Base-by-base conservation (phyloP, 2,329 filamentous ascomycete genomes). In the Saccharata proteae region DNA sequence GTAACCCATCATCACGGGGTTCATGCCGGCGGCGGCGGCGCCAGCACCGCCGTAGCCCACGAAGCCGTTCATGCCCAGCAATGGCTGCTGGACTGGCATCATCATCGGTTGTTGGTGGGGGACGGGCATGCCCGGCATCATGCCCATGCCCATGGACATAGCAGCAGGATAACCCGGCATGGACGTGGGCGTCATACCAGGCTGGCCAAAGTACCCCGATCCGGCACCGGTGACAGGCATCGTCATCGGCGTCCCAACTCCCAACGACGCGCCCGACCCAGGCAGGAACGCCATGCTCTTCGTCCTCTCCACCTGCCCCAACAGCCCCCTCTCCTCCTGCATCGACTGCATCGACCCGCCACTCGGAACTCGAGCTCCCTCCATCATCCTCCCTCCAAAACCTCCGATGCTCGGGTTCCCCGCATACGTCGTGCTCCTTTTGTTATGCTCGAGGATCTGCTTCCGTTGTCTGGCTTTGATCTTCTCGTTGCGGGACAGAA, bases 401-500 rank as follows among this genome's bases (percentile, higher is more conserved):
- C 26, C 21, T 20, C 30, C 30, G 26, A 24, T 35, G 16, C 32
- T 26, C 14, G 30, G 16, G 13, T 19, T 23, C 14, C 19, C 19
- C 29, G 44, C 46, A 27, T 46, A 48, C 30, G 47, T 52, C 11
- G 43, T 48, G 4, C 46, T 43, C 15, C 54, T 49, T 27, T 44
- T 38, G 37, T 53, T 48, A 40, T 49, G 37, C 6, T 54, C 48
- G 8, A 54, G 35, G 24, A 58, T 44, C 16, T 56, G 43, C 3
- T 46, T 45, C 37, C 55, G 54, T 5, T 47, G 43, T 24, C 49
- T 51, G 17, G 57, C 52, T 35, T 59, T 48, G 12, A 49, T 51
- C 13, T 52, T 28, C 26, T 54, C 52, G 27, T 51, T 54, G 29
- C 50, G 41, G 26, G 56, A 54, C 6, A 65, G 51, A 6, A 65